These are phyloP conservation scores for Cutaneotrichosporon sp. DNA, from an alignment of 1,284 basidiomycete species.

Conservation along the genomic window DNA sequence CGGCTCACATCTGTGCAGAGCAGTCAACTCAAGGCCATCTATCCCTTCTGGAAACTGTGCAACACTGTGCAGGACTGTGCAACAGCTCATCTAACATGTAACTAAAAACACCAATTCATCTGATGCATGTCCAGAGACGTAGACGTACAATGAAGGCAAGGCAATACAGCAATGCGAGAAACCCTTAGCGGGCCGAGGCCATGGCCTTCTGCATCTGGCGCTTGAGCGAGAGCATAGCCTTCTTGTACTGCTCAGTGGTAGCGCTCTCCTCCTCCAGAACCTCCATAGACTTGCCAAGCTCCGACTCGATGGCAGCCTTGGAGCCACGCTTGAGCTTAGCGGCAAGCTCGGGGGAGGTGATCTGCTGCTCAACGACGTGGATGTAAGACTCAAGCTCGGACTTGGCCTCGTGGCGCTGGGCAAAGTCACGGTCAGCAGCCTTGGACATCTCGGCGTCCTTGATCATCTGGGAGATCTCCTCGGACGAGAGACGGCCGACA, in stretches of 20 bases:
- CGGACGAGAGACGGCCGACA: constrained; percentile 86
- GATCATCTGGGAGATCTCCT: constrained; percentile 98
- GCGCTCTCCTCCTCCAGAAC: constrained; percentile 94
- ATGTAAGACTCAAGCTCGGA: constrained; percentile 93
- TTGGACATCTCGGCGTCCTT: constrained; percentile 96
- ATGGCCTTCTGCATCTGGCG: constrained; percentile 80
- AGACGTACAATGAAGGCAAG: constrained; percentile 1
- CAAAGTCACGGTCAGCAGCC: constrained; percentile 94
- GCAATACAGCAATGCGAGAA: neutral
- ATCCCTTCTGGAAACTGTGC: too few species aligned
- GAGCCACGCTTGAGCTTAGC: constrained; percentile 97
- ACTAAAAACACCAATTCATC: neutral
- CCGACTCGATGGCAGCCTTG: constrained; percentile 84
- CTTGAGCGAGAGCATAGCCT: constrained; percentile 86
- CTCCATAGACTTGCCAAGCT: constrained; percentile 93
- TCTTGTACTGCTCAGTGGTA: constrained; percentile 84
- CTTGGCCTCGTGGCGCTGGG: constrained; percentile 91
- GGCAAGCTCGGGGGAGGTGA: constrained; percentile 81
- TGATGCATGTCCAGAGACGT: constrained; percentile 1
- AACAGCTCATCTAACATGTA: neutral
- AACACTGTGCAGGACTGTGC: too few species aligned
- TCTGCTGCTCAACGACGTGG: constrained; percentile 87
- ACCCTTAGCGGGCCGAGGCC: constrained; percentile 5
- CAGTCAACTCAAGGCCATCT: too few species aligned
- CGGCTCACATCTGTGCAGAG: too few species aligned